A percentile compares a stretch with the other conserved stretches of the same genome.
phyloP scores from a whole-genome alignment of 495 filamentous ascomycete genomes.

The Chaetomium fimeti region DNA sequence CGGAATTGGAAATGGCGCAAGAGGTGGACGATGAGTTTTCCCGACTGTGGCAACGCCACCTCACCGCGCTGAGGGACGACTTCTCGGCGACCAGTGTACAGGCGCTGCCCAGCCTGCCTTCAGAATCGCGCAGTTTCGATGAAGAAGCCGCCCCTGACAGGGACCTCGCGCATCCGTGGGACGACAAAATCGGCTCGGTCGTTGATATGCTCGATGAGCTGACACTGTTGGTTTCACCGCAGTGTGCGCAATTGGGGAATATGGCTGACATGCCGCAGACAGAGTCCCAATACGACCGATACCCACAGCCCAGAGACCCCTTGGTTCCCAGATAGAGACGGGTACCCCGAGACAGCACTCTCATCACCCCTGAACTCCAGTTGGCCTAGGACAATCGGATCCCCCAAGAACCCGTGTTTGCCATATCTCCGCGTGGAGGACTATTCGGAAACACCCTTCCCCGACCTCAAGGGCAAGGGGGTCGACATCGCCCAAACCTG shows the following conservation, averaged over 20 bases:
- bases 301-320: slow-evolving; percentile 25
- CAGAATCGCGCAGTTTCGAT: slow-evolving; percentile 8
- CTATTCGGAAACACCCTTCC: background rate
- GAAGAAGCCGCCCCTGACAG: background rate
- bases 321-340: slow-evolving; percentile 27
- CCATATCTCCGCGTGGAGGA: background rate
- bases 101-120: slow-evolving; percentile 18
- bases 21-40: slow-evolving; percentile 23
- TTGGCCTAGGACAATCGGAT: slow-evolving; percentile 19
- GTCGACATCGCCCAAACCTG: background rate
- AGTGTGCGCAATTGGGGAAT: background rate
- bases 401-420: background rate
- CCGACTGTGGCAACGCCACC: slow-evolving; percentile 26
- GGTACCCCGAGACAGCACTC: slow-evolving; percentile 24
- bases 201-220: slow-evolving; percentile 29
- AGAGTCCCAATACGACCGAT: slow-evolving; percentile 20
- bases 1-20: slow-evolving; percentile 1
- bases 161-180: slow-evolving; percentile 15
- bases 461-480: slow-evolving; percentile 1
- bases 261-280: background rate
- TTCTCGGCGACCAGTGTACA: slow-evolving; percentile 22
- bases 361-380: slow-evolving; percentile 26
- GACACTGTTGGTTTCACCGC: slow-evolving; percentile 14
- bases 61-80: slow-evolving; percentile 19
- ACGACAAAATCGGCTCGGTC: slow-evolving; percentile 28